Evolutionary conservation across 2,329 filamentous ascomycete species (phyloP).

Genomic region (Nemania sp.): DNA sequence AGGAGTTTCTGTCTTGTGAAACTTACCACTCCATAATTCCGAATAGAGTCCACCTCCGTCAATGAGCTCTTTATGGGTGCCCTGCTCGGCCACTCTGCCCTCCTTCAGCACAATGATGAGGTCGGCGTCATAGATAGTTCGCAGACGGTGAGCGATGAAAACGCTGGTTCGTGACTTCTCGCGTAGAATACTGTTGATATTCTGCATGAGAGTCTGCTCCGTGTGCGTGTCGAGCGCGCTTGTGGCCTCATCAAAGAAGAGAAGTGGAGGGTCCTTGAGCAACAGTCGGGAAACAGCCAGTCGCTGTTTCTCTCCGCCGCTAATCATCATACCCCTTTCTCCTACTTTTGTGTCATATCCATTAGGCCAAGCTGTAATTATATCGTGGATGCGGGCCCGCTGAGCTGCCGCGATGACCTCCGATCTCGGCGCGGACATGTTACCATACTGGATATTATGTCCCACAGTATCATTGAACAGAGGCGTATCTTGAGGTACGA

Average conservation of each 20-base stretch:
- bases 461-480: slow-evolving; percentile 96
- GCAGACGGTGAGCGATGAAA: slow-evolving; percentile 88
- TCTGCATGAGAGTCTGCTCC: slow-evolving; percentile 84
- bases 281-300: slow-evolving; percentile 82
- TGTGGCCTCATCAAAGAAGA: slow-evolving; percentile 96
- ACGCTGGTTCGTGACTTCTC: slow-evolving; percentile 90
- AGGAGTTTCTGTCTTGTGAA: background rate
- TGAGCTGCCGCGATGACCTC: slow-evolving; percentile 77
- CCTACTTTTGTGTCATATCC: slow-evolving; percentile 90
- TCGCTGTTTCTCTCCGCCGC: slow-evolving; percentile 90
- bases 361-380: slow-evolving; percentile 77
- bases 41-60: slow-evolving; percentile 80
- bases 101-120: slow-evolving; percentile 88
- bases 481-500: slow-evolving; percentile 95
- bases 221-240: slow-evolving; percentile 92
- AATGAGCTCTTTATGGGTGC: slow-evolving; percentile 83
- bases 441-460: slow-evolving; percentile 93
- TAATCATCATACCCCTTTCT: slow-evolving; percentile 95
- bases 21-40: slow-evolving; percentile 85
- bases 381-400: slow-evolving; percentile 83
- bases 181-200: slow-evolving; percentile 89
- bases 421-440: slow-evolving; percentile 73
- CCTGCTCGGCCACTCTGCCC: slow-evolving; percentile 83
- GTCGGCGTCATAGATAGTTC: slow-evolving; percentile 93
- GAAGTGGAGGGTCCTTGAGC: slow-evolving; percentile 83